Evolutionary conservation across 1,139 yeast species (phyloP), one percentile per base, ranked within the genome.

Genomic region (Meyerozyma smithsonii): DNA sequence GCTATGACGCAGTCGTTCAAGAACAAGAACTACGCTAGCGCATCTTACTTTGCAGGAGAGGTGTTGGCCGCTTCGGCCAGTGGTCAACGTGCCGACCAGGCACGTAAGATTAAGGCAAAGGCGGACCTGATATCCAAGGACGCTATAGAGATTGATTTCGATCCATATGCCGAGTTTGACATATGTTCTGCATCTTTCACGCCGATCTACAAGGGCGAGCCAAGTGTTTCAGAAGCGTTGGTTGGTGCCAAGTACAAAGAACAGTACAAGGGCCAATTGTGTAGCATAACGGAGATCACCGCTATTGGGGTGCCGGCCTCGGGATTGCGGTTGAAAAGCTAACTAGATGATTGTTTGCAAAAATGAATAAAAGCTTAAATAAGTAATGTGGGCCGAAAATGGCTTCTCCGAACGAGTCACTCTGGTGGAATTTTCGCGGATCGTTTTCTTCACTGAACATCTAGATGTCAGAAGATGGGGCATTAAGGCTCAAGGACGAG

Each of bases 301-400:
- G 69, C 76, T 40, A 80, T 94, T 47, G 98, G 98, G 19, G 88
- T 89, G n/a, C 86, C 94, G 20, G 95, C 96, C n/a, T 84, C 96
- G 21, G 98, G 98, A 17, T 75, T 90, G 55, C 80, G 94, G 50
- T 72, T 80, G 37, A 61, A 59, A 48, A 64, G 58, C 37, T 62
- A 48, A 19, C 5, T 18, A 21, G 12, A 30, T 30, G 15, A 30
- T 17, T 26, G 18, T 24, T 36, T 30, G n/a, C 30, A 36, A 15
- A 21, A 30, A 19, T 8, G 28, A 33, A 17, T 30, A 30, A 10
- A 30, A 11, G 16, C 14, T 8, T 30, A 18, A 30, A 30, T 16
- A 30, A 28, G 16, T 15, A 5, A 2, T 14, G 30, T 26, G 10
- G 14, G 8, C 14, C 15, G 12, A n/a, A 26, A 8, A 20, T 7